phyloP scores from a whole-genome alignment of 2,329 filamentous ascomycete species.

The Arthroderma sp. region DNA sequence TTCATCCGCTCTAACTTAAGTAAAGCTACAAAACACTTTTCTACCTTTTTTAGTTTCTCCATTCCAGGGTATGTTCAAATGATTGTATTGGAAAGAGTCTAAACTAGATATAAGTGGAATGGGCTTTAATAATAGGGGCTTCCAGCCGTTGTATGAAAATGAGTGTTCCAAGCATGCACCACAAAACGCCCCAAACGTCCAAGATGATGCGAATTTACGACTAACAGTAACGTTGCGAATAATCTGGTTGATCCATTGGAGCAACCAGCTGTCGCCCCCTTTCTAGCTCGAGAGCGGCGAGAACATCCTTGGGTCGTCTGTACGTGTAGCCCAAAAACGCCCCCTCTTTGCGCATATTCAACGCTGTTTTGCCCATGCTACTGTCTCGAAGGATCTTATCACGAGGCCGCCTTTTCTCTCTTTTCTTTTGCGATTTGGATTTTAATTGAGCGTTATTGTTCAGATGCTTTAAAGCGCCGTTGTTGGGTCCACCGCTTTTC shows the following conservation, averaged over 20 bases:
- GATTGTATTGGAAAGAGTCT: too few species aligned
- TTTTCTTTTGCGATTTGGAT: constrained; percentile 34
- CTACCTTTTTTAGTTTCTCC: too few species aligned
- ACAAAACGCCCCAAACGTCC: too few species aligned
- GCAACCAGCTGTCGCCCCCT: constrained; percentile 16
- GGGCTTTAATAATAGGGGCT: too few species aligned
- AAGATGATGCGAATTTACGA: too few species aligned
- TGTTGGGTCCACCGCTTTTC: constrained; percentile 1
- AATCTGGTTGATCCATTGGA: background rate
- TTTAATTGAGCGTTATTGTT: constrained; percentile 5
- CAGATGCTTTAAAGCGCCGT: background rate
- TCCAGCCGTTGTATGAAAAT: too few species aligned
- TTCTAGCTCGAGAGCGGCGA: constrained; percentile 22
- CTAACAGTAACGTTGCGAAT: background rate
- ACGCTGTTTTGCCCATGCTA: constrained; percentile 49
- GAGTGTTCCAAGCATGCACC: too few species aligned
- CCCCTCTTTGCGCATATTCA: constrained; percentile 66
- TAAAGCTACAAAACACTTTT: too few species aligned
- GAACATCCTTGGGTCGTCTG: constrained; percentile 34
- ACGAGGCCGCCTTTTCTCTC: constrained; percentile 65
- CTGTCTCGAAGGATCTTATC: constrained; percentile 73
- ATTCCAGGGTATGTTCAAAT: too few species aligned
- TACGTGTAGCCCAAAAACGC: constrained; percentile 90
- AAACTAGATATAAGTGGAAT: too few species aligned
- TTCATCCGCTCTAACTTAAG: too few species aligned